Percentiles rank a stretch among this genome's conserved stretches.
These are phyloP conservation scores for Daldinia sp. DNA, from an alignment of 2,329 filamentous ascomycete genomes.

Conservation along the genomic window DNA sequence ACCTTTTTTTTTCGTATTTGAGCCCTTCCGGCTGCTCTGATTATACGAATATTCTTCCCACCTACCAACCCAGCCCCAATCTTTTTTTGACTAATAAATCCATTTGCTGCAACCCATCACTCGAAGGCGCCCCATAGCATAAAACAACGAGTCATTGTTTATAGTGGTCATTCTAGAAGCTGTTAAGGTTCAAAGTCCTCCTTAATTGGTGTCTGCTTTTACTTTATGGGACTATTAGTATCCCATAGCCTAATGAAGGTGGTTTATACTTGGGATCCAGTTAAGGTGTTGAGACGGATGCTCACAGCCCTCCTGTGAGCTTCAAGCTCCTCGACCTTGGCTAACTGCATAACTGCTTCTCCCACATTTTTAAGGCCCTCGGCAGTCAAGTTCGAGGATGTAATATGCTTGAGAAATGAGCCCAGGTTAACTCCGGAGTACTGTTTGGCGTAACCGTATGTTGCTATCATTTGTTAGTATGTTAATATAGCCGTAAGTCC, in stretches of 20 bases:
- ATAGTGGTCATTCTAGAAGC: neutral
- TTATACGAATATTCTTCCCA: neutral
- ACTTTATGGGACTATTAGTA: neutral
- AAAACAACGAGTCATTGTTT: too few species aligned
- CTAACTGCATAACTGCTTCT: conserved; percentile 90
- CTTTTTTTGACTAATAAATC: neutral
- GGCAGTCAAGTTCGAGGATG: conserved; percentile 86
- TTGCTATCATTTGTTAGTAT: conserved; percentile 66
- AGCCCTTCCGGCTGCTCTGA: neutral
- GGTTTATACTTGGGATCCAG: neutral
- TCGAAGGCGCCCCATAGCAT: neutral
- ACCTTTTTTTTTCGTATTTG: neutral
- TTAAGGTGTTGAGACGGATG: conserved; percentile 76
- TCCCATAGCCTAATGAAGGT: neutral
- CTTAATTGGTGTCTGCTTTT: neutral
- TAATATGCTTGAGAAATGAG: conserved; percentile 98
- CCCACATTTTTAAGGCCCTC: conserved; percentile 88
- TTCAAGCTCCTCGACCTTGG: conserved; percentile 92
- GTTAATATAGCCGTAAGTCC: neutral
- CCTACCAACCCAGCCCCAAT: neutral
- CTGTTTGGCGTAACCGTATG: conserved; percentile 97
- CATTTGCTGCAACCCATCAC: neutral
- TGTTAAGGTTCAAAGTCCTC: neutral
- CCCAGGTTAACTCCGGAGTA: conserved; percentile 97
- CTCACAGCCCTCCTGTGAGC: conserved; percentile 90